Evolutionary conservation across 352 stramenopile species (phyloP), one percentile per base, ranked within the genome.

Genomic region (Lagenidium giganteum): DNA sequence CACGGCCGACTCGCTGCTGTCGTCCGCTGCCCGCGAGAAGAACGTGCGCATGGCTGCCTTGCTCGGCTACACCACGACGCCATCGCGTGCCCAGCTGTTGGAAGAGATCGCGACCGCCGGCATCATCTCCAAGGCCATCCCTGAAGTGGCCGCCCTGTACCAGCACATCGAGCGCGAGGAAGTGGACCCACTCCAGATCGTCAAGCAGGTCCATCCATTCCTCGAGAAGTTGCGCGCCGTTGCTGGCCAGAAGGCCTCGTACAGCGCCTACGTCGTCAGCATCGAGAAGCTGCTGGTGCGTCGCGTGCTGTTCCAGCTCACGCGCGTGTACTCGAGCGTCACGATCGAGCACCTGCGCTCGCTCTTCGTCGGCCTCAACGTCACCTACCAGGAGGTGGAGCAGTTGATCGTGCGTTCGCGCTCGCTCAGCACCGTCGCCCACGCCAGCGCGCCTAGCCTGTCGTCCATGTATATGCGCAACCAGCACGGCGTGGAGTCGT

Each of bases 11-110:
- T 61, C 63, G 35, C 56, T 74, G 13, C n/a, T n/a, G n/a, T 74
- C 64, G 11, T 47, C 54, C 27, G 57, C 65, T 26, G 70, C 83
- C 30, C 90, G 93, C 41, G 91, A 98, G 59, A 98, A 98, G 72
- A 96, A 88, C 59, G 67, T 71, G 18, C 84, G 95, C 26, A 97
- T 98, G 85, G 93, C 95, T n/a, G 79, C 83, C 11, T 65, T 98
- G 13, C 61, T 98, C 12, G 93, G 93, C 38, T 98, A 68, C 67
- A 68, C 58, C 45, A 85, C 61, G 11, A 83, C 73, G 14, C 92
- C 95, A 0, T 96, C 87, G 29, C 83, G 95, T 37, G 82, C 87
- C 47, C 91, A 95, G 23, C 67, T 98, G 34, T 67, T 98, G 5
- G 72, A 88, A 16, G 93, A 98, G 52, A 88, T 98, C 43, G 64